Base-by-base conservation (phyloP, 768 basidiomycete genomes). In the Antrodiella citrinella region DNA sequence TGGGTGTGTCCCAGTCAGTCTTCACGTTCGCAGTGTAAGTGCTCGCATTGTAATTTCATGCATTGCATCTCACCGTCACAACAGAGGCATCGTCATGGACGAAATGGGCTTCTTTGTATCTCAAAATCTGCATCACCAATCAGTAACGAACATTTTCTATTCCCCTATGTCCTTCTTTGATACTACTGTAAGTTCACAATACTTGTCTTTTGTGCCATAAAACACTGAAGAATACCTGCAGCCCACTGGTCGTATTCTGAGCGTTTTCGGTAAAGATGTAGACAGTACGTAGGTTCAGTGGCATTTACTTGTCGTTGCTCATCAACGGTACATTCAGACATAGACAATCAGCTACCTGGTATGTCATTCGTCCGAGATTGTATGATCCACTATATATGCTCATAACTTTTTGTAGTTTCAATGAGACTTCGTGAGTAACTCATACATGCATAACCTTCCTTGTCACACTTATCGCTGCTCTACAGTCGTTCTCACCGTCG, bases 151-250 rank as follows among this genome's bases (percentile, higher is more conserved):
- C 47, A 72, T 85, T 21, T 80, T 85, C 59, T 74, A 77, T 60
- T 84, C 86, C 0, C 85, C 85, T 0, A 86, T 85, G 81, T 73
- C 78, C 1, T 87, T 86, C 66, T 90, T 88, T 56, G 87, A 89
- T 62, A 83, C 76, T 1, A 82, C 81, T 15, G 77, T 76, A 54
- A 55, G 63, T 49, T 4, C n/a, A 12, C 15, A 25, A 20, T 18
- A 7, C 3, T 22, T 4, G 10, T 22, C n/a, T 42, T 5, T 22
- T 7, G 41, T 43, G 13, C n/a, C 19, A 12, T 41, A 5, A 24
- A 15, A 0, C 9, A 19, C 40, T 49, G n/a, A 39, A 11, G 43
- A 21, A 12, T 5, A 20, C 1, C 23, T 50, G 25, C 51, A 79
- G 78, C 80, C 80, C 0, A 69, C 74, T 58, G 82, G 82, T 18